Evolutionary conservation across 2,329 filamentous ascomycete species (phyloP).

Genomic region (Monilinia fructicola): DNA sequence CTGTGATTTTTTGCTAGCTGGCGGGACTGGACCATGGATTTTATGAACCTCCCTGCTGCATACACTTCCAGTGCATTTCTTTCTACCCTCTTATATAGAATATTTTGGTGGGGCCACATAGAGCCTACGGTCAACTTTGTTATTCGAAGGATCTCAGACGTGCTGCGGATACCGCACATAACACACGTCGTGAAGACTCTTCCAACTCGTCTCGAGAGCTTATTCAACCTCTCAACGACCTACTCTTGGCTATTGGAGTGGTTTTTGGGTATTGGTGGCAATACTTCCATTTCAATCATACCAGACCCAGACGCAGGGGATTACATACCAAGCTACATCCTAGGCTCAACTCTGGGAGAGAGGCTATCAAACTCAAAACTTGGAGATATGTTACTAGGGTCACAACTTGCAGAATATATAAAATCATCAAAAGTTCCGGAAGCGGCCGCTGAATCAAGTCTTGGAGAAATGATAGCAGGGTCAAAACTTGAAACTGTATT

Average conservation of each 20-base stretch:
- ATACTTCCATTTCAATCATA: background rate
- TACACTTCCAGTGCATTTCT: background rate
- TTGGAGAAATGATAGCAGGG: background rate
- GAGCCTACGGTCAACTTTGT: background rate
- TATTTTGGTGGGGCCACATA: background rate
- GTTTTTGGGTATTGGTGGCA: background rate
- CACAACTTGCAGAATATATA: background rate
- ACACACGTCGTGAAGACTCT: background rate
- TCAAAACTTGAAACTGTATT: background rate
- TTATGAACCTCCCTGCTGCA: background rate
- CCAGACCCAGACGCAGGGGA: slow-evolving; percentile 9
- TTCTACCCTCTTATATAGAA: background rate
- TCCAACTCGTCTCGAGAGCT: background rate
- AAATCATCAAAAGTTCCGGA: background rate
- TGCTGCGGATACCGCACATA: background rate
- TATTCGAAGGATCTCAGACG: background rate
- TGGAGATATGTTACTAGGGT: background rate
- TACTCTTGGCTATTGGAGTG: background rate
- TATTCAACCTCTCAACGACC: background rate
- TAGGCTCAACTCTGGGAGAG: background rate
- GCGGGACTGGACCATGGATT: background rate
- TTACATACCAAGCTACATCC: background rate
- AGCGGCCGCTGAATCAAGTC: background rate
- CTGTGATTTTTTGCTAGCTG: background rate
- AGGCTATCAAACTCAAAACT: background rate